Evolutionary conservation across 108 stramenopile species (phyloP).

Genomic region (Cafeteria roenbergensis): DNA sequence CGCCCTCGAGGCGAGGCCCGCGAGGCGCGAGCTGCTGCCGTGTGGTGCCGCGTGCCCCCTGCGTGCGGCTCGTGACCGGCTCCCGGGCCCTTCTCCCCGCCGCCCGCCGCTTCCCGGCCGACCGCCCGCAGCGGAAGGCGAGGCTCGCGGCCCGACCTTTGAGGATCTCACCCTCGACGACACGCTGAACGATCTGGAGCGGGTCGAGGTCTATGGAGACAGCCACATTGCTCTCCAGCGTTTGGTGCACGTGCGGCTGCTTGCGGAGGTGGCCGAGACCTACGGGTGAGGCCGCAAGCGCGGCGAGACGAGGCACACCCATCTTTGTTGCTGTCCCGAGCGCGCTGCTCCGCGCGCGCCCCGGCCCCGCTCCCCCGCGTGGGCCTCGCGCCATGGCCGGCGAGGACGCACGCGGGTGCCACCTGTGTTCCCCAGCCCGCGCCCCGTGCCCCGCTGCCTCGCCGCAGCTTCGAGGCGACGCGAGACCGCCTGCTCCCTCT

Average conservation of each 20-base stretch:
- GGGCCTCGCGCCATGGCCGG: slow-evolving; percentile 51
- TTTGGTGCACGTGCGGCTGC: slow-evolving; percentile 88
- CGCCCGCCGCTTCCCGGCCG: too few relatives aligned
- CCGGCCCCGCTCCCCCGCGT: slow-evolving; percentile 60
- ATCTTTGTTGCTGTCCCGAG: slow-evolving; percentile 12
- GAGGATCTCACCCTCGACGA: slow-evolving; percentile 94
- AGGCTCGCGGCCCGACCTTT: slow-evolving; percentile 45
- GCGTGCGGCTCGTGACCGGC: too few relatives aligned
- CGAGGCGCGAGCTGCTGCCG: too few relatives aligned
- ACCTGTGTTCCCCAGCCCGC: too few relatives aligned
- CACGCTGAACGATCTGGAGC: slow-evolving; percentile 69
- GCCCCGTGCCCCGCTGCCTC: too few relatives aligned
- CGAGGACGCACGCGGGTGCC: too few relatives aligned
- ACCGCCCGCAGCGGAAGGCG: too few relatives aligned
- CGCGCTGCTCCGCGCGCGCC: too few relatives aligned
- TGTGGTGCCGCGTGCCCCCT: too few relatives aligned
- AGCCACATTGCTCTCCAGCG: slow-evolving; percentile 82
- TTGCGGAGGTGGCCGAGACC: slow-evolving; percentile 70
- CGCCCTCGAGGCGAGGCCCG: too few relatives aligned
- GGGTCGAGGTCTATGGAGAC: slow-evolving; percentile 71
- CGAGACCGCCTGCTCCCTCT: slow-evolving; percentile 10
- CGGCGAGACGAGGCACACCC: too few relatives aligned
- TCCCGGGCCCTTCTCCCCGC: too few relatives aligned
- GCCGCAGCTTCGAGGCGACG: slow-evolving; percentile 1
- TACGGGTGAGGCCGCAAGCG: slow-evolving; percentile 49